A percentile compares a stretch with the other conserved stretches of the same genome.
phyloP scores from a whole-genome alignment of 2,329 filamentous ascomycete genomes.

The Colletotrichum scovillei region DNA sequence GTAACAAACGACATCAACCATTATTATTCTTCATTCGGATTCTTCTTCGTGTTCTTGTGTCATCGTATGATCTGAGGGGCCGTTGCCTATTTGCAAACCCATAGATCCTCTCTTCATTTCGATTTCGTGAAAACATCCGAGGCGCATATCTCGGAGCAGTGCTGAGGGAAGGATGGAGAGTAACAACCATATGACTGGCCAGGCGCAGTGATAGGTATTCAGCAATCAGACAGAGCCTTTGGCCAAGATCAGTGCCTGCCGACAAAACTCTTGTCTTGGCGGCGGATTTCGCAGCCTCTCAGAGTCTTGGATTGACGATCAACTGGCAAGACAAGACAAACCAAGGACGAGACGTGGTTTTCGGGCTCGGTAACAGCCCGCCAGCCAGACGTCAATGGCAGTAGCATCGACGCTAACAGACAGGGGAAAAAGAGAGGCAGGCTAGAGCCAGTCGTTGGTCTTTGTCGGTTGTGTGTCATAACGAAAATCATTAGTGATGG shows the following conservation, averaged over 20 bases:
- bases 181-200: constrained; percentile 4
- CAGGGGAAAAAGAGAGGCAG: constrained; percentile 3
- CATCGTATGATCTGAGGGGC: background rate
- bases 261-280: constrained; percentile 31
- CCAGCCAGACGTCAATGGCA: constrained; percentile 26
- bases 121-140: constrained; percentile 18
- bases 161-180: constrained; percentile 23
- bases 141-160: constrained; percentile 18
- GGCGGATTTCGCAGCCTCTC: constrained; percentile 32
- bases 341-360: constrained; percentile 18
- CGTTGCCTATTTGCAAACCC: background rate
- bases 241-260: constrained; percentile 27
- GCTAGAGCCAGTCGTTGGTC: background rate
- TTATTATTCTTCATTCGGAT: background rate
- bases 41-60: background rate
- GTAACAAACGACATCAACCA: background rate
- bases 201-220: constrained; percentile 16
- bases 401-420: constrained; percentile 24
- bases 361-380: constrained; percentile 26
- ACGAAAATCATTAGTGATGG: constrained; percentile 16
- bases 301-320: constrained; percentile 22
- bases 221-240: background rate
- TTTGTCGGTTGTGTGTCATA: constrained; percentile 20
- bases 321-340: constrained; percentile 19
- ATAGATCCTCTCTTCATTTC: background rate